A percentile compares a stretch with the other conserved stretches of the same genome.
phyloP scores from a whole-genome alignment of 306 rosid species.

The Castanea mollissima region DNA sequence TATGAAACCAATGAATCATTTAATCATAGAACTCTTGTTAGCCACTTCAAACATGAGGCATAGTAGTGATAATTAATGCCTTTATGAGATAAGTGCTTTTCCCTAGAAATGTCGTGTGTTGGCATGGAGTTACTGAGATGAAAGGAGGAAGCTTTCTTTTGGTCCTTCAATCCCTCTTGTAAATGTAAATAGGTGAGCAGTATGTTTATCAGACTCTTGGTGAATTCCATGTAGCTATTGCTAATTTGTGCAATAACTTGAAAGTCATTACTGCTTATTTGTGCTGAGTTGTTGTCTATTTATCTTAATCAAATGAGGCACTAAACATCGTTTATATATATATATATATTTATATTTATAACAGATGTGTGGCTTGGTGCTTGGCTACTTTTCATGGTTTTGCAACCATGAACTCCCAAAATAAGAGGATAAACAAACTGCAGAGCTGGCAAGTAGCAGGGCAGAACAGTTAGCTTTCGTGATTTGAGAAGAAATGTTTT shows the following conservation, averaged over 20 bases:
- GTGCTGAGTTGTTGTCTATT: not conserved
- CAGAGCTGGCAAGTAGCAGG: slow-evolving; percentile 14
- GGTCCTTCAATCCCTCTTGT: not conserved
- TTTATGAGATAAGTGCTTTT: not conserved
- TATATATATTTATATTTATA: too few species aligned
- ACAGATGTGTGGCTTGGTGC: slow-evolving; percentile 26
- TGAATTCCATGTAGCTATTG: not conserved
- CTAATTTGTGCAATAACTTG: too few species aligned
- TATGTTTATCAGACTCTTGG: not conserved
- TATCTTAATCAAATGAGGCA: slow-evolving; percentile 33
- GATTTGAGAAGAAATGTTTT: slow-evolving; percentile 7
- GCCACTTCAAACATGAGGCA: not conserved
- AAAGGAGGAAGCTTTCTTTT: not conserved
- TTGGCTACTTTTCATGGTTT: slow-evolving; percentile 35
- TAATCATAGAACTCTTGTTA: not conserved
- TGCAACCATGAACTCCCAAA: slow-evolving; percentile 31
- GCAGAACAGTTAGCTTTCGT: slow-evolving; percentile 9
- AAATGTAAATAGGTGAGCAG: not conserved
- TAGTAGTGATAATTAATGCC: not conserved
- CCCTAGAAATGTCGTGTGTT: slow-evolving; percentile 8
- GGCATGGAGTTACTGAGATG: not conserved
- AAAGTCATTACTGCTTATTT: not conserved
- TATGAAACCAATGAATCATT: not conserved
- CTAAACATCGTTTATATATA: slow-evolving; percentile 17
- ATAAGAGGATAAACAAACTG: slow-evolving; percentile 21